Evolutionary conservation across 371 early-diverging fungal species (phyloP).

Genomic region (Apophysomyces variabilis): DNA sequence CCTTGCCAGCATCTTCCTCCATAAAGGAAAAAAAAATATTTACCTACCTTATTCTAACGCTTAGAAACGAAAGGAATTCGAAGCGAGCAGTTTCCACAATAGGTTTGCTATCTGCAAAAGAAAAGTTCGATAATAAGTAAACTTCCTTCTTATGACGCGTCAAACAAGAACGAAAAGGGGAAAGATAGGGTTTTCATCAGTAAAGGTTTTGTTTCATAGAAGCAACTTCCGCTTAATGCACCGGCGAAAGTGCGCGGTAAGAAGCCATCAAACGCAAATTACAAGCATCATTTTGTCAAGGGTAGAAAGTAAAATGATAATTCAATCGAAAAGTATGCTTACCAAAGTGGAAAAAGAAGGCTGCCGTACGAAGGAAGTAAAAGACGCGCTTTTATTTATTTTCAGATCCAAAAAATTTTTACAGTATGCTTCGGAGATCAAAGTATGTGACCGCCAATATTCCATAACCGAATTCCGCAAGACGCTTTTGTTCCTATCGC

Average conservation of each 20-base stretch:
- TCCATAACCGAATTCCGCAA: too few relatives aligned
- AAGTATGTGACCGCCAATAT: too few relatives aligned
- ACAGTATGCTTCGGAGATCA: not conserved
- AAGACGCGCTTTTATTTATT: not conserved
- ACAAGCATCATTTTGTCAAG: constrained; percentile 33
- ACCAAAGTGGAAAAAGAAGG: not conserved
- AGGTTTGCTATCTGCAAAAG: too few relatives aligned
- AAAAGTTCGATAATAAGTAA: not conserved
- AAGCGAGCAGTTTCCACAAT: too few relatives aligned
- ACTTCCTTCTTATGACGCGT: not conserved
- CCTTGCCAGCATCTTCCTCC: constrained; percentile 17
- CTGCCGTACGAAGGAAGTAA: not conserved
- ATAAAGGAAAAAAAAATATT: not conserved
- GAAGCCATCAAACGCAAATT: constrained; percentile 45
- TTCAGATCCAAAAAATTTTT: not conserved
- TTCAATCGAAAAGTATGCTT: not conserved
- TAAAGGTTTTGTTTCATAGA: constrained; percentile 34
- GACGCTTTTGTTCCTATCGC: too few relatives aligned
- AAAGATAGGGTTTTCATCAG: constrained; percentile 16
- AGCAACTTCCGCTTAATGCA: constrained; percentile 33
- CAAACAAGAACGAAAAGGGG: not conserved
- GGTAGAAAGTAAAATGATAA: not conserved
- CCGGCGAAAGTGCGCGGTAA: constrained; percentile 40
- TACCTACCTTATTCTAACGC: not conserved
- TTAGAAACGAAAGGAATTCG: too few relatives aligned